phyloP scores from a whole-genome alignment of 768 basidiomycete species.

The Agaricus blazei region DNA sequence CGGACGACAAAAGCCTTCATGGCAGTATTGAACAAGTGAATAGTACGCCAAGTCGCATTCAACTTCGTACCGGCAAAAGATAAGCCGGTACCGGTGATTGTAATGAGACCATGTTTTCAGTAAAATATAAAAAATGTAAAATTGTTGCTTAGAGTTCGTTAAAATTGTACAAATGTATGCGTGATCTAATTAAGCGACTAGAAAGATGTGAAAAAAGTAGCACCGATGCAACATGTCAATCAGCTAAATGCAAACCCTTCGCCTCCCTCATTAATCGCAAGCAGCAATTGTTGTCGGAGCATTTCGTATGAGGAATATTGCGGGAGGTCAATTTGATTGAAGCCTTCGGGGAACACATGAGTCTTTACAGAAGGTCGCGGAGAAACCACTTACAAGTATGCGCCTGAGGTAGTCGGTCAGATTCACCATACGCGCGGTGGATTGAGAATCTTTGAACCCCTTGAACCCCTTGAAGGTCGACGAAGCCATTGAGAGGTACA shows the following conservation, averaged over 20 bases:
- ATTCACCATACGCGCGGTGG: constrained; percentile 86
- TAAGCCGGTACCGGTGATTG: background rate
- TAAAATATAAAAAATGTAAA: background rate
- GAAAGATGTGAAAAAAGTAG: background rate
- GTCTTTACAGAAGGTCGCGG: background rate
- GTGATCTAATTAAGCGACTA: constrained; percentile 12
- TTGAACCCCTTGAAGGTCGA: constrained; percentile 91
- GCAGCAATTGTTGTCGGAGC: constrained; percentile 81
- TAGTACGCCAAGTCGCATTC: background rate
- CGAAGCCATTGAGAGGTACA: constrained; percentile 92
- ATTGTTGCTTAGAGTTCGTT: background rate
- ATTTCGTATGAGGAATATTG: constrained; percentile 96
- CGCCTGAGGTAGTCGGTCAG: constrained; percentile 82
- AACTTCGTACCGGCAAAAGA: background rate
- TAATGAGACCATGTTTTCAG: background rate
- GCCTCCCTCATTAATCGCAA: constrained; percentile 94
- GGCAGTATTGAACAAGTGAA: constrained; percentile 6
- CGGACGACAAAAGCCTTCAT: constrained; percentile 82
- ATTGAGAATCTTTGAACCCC: constrained; percentile 95
- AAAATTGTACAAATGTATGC: constrained; percentile 11
- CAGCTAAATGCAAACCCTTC: constrained; percentile 88
- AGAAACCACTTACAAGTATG: constrained; percentile 67
- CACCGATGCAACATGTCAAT: constrained; percentile 26
- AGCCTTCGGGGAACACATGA: constrained; percentile 45
- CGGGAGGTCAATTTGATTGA: constrained; percentile 93